These are phyloP conservation scores for Berkeleyomyces rouxiae DNA, from an alignment of 2,329 filamentous ascomycete species.

Conservation along the genomic window DNA sequence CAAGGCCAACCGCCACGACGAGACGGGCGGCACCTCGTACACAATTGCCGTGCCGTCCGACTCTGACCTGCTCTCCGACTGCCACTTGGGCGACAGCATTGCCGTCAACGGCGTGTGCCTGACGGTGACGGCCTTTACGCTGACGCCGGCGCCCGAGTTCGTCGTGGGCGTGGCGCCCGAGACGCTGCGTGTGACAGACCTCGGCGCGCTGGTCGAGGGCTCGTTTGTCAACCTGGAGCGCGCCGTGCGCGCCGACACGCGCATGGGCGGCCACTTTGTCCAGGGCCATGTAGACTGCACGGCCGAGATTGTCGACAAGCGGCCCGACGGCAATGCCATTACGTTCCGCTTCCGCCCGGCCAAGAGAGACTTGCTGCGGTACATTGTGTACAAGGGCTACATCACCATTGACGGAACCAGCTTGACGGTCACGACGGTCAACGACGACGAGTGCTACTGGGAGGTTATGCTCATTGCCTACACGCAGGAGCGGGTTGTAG, in stretches of 20 bases:
- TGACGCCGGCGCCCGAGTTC: conserved; percentile 38
- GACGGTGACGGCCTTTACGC: conserved; percentile 52
- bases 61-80: conserved; percentile 65
- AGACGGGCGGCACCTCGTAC: conserved; percentile 74
- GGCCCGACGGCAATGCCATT: conserved; percentile 74
- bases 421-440: conserved; percentile 74
- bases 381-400: conserved; percentile 93
- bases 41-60: conserved; percentile 56
- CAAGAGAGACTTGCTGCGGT: conserved; percentile 54
- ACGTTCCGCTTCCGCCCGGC: conserved; percentile 69
- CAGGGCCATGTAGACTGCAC: conserved; percentile 93
- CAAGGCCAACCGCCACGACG: conserved; percentile 62
- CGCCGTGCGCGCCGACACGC: conserved; percentile 74
- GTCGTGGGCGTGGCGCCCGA: conserved; percentile 90
- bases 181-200: conserved; percentile 86
- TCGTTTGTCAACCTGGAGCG: conserved; percentile 83
- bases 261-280: conserved; percentile 96
- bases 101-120: conserved; percentile 90
- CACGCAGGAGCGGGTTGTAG: conserved; percentile 81
- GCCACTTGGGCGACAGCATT: conserved; percentile 82
- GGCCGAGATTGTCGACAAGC: conserved; percentile 55
- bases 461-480: conserved; percentile 98
- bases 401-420: conserved; percentile 89
- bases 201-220: conserved; percentile 52
- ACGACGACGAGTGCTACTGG: conserved; percentile 67